phyloP scores from a whole-genome alignment of 768 basidiomycete genomes.

The Kwoniella botswanensis region DNA sequence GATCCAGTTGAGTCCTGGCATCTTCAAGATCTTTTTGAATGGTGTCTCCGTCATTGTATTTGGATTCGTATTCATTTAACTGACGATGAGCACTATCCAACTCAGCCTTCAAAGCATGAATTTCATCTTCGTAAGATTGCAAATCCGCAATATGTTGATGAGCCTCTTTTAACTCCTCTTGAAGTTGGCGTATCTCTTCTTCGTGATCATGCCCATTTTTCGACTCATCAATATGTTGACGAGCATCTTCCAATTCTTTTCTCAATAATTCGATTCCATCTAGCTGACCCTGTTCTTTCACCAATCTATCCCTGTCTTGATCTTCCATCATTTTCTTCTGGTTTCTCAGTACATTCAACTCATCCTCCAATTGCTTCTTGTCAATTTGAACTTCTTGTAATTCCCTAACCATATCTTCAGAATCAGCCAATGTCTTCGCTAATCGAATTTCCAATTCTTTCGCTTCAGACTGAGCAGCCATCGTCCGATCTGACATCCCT shows the following conservation, averaged over 20 bases:
- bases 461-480: conserved; percentile 33
- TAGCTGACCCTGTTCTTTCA: conserved; percentile 10
- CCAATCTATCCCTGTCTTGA: conserved; percentile 24
- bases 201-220: background rate
- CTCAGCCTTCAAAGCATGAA: conserved; percentile 24
- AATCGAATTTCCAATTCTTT: conserved; percentile 50
- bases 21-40: conserved; percentile 14
- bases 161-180: conserved; percentile 17
- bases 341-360: background rate
- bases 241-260: conserved; percentile 18
- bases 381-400: background rate
- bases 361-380: background rate
- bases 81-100: conserved; percentile 20
- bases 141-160: background rate
- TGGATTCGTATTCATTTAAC: conserved; percentile 7
- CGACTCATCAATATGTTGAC: conserved; percentile 2
- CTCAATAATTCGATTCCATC: conserved; percentile 5
- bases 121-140: conserved; percentile 3
- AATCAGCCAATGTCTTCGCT: conserved; percentile 41
- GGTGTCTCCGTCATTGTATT: conserved; percentile 1
- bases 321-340: conserved; percentile 22
- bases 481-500: conserved; percentile 33
- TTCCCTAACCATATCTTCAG: conserved; percentile 10
- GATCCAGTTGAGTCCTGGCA: conserved; percentile 4
- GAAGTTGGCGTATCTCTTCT: conserved; percentile 1